Percentiles rank a stretch among this genome's conserved stretches.
phyloP scores from a whole-genome alignment of 306 rosid genomes.

The Cercis canadensis region DNA sequence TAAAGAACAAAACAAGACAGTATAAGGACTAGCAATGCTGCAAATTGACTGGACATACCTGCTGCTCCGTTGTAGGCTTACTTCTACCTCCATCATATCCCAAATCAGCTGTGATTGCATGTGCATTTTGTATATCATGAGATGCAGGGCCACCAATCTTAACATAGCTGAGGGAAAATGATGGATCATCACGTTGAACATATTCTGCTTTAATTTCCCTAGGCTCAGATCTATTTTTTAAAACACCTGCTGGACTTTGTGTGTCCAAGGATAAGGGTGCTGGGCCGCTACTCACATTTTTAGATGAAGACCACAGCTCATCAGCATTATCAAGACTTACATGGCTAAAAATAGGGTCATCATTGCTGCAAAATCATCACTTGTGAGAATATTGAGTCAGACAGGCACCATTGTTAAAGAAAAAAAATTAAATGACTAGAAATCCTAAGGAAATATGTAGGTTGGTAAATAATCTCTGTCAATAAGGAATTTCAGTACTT shows the following conservation, averaged over 20 bases:
- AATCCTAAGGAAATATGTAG: constrained; percentile 2
- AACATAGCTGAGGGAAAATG: constrained; percentile 47
- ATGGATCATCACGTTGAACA: constrained; percentile 50
- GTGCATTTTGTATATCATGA: constrained; percentile 51
- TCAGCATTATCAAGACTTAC: constrained; percentile 65
- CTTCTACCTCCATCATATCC: constrained; percentile 56
- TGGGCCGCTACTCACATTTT: constrained; percentile 53
- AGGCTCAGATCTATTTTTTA: constrained; percentile 48
- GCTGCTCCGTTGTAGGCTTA: constrained; percentile 46
- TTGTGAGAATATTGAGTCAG: constrained; percentile 71
- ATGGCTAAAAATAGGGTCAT: constrained; percentile 75
- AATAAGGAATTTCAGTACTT: constrained; percentile 23
- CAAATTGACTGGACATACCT: constrained; percentile 56
- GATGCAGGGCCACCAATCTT: constrained; percentile 47
- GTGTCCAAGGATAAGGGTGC: constrained; percentile 50
- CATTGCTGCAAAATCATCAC: constrained; percentile 85
- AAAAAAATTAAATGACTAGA: constrained; percentile 1
- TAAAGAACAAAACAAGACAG: constrained; percentile 14
- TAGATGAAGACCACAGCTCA: constrained; percentile 76
- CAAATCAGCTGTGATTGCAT: constrained; percentile 37
- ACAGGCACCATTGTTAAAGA: constrained; percentile 38
- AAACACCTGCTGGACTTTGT: constrained; percentile 42
- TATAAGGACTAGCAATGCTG: constrained; percentile 5
- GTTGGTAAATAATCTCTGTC: constrained; percentile 19
- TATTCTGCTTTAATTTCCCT: constrained; percentile 57